A percentile compares a stretch with the other conserved stretches of the same genome.
phyloP scores from a whole-genome alignment of 2,329 filamentous ascomycete genomes.

The Thielaviopsis punctulata region DNA sequence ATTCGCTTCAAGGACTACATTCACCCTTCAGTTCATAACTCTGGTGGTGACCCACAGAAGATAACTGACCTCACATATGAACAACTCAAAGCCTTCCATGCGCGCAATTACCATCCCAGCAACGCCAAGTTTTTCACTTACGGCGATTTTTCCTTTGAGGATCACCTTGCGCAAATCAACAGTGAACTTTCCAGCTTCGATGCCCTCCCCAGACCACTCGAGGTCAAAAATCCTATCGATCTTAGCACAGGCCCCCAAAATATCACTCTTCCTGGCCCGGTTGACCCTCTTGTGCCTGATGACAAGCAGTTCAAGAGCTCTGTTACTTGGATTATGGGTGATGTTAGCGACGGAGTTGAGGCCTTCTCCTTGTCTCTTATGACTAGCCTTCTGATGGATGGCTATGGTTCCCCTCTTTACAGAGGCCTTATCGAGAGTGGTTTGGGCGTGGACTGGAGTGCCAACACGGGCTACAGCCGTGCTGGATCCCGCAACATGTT shows the following conservation, averaged over 20 bases:
- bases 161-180: slow-evolving; percentile 67
- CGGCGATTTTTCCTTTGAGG: slow-evolving; percentile 71
- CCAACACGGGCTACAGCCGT: slow-evolving; percentile 81
- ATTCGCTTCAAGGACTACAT: slow-evolving; percentile 90
- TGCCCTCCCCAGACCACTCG: slow-evolving; percentile 33
- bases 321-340: slow-evolving; percentile 77
- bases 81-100: slow-evolving; percentile 75
- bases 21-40: slow-evolving; percentile 89
- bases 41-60: slow-evolving; percentile 85
- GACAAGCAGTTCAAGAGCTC: slow-evolving; percentile 90
- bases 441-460: slow-evolving; percentile 81
- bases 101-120: slow-evolving; percentile 88
- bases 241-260: slow-evolving; percentile 48
- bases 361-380: slow-evolving; percentile 74
- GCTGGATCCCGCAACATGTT: slow-evolving; percentile 66
- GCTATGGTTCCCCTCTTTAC: slow-evolving; percentile 89
- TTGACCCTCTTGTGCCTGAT: slow-evolving; percentile 70
- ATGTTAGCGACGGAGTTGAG: slow-evolving; percentile 67
- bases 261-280: slow-evolving; percentile 59
- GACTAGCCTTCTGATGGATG: slow-evolving; percentile 73
- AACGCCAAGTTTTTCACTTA: slow-evolving; percentile 95
- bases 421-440: slow-evolving; percentile 75
- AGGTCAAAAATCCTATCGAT: slow-evolving; percentile 51
- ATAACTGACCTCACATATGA: slow-evolving; percentile 92
- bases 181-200: slow-evolving; percentile 57